Percentiles rank a stretch among this genome's conserved stretches.
Conservation (phyloP, 345 rosid genomes). For the Camelina sativa region DNA sequence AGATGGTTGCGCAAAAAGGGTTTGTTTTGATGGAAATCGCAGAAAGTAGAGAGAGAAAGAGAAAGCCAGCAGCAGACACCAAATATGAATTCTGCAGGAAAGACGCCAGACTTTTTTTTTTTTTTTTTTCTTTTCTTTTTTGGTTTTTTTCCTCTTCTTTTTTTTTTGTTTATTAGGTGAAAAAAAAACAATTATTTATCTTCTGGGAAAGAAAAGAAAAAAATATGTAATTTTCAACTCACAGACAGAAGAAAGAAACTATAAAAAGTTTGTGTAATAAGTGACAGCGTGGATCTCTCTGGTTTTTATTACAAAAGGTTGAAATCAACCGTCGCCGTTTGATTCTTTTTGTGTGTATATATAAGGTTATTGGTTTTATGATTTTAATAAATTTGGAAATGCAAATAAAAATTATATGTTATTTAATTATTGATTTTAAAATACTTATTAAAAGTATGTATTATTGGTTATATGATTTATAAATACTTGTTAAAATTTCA, state of each 20-base stretch:
- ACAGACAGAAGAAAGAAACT: background rate
- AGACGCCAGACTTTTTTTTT: constrained; percentile 43
- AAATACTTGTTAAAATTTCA: too few species aligned
- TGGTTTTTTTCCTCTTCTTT: background rate
- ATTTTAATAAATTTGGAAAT: too few species aligned
- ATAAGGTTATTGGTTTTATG: too few species aligned
- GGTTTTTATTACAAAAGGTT: constrained; percentile 30
- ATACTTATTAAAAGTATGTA: too few species aligned
- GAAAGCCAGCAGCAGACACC: constrained; percentile 37
- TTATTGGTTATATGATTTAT: too few species aligned
- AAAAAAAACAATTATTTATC: background rate
- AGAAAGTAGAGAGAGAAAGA: constrained; percentile 6
- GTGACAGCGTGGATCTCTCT: constrained; percentile 40
- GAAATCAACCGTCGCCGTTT: constrained; percentile 37
- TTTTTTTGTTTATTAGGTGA: background rate
- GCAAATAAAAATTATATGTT: too few species aligned
- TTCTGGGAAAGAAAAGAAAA: background rate
- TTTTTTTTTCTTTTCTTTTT: background rate
- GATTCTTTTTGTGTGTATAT: too few species aligned
- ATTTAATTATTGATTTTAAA: too few species aligned
- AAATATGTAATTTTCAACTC: background rate
- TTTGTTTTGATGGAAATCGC: constrained; percentile 18
- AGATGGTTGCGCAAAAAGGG: background rate
- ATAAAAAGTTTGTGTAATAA: background rate
- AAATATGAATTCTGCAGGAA: constrained; percentile 49